Base-by-base conservation (phyloP, 352 stramenopile genomes). In the Globisporangium polare region DNA sequence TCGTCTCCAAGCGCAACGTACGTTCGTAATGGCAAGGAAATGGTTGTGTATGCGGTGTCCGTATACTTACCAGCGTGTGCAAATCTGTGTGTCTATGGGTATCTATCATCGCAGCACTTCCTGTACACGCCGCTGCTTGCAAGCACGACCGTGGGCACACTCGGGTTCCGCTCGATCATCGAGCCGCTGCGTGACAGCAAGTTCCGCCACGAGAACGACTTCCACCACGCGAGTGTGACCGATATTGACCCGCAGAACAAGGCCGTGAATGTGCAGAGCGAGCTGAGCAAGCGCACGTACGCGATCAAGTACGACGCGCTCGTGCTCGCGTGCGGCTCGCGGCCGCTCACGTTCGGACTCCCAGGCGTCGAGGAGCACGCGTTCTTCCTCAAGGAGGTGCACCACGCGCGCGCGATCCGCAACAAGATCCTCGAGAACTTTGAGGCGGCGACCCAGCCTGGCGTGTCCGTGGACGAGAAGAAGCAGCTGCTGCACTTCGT, bases 341-440 rank as follows among this genome's bases (percentile, higher is more conserved):
- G 95, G 47, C 98, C 94, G 29, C 97, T 98, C 69, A 99, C 95
- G 8, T 99, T 99, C 71, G 88, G 87, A 0, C 80, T 97, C 20
- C 79, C 84, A 1, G 90, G 90, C 9, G 90, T 98, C 20, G 76
- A 96, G 46, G 81, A 97, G 35, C 83, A 97, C 56, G 92, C 98
- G 7, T 98, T 97, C 68, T 99, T 99, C 74, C 74, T 99, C 3
- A 99, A 99, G 73, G 91, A 99, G 69, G 75, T 99, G 9, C 78
- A 96, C 60, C 95, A 99, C 76, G 95, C 96, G 5, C 79, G 96
- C 37, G 83, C 68, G 54, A 92, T 95, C 39, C 83, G 86, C 39
- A 87, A 87, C 43, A 72, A 73, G 47, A 92, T 95, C 52, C 68
- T 93, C 7, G 78, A 87, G 60, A 98, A 95, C 72, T 99, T 99